These are phyloP conservation scores for Trichoderma virens DNA, from an alignment of 495 filamentous ascomycete genomes.

Conservation along the genomic window DNA sequence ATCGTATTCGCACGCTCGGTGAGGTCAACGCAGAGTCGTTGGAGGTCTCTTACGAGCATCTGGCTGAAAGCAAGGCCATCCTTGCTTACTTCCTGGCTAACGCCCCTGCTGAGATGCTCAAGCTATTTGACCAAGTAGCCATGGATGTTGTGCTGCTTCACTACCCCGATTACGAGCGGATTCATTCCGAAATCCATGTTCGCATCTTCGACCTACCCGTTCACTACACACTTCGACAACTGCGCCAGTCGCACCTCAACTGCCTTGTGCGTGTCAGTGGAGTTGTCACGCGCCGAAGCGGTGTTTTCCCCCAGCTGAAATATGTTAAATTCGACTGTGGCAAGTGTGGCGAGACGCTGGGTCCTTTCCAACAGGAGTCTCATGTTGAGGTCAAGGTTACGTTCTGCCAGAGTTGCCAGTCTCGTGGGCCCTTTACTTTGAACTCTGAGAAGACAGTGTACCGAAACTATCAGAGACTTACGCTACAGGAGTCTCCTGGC, in stretches of 20 bases:
- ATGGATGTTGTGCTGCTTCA: slow-evolving; percentile 92
- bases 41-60: slow-evolving; percentile 91
- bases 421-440: slow-evolving; percentile 87
- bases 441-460: slow-evolving; percentile 99
- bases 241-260: slow-evolving; percentile 95
- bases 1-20: slow-evolving; percentile 84
- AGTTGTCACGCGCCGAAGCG: slow-evolving; percentile 92
- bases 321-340: slow-evolving; percentile 95
- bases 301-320: slow-evolving; percentile 96
- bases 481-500: slow-evolving; percentile 93
- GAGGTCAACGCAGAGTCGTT: slow-evolving; percentile 94
- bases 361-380: slow-evolving; percentile 95
- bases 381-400: slow-evolving; percentile 92
- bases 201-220: slow-evolving; percentile 92
- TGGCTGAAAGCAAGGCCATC: slow-evolving; percentile 83
- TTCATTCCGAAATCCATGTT: slow-evolving; percentile 96
- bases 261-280: slow-evolving; percentile 91
- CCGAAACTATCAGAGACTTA: slow-evolving; percentile 97
- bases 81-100: slow-evolving; percentile 98
- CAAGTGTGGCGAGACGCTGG: slow-evolving; percentile 86
- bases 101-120: slow-evolving; percentile 84
- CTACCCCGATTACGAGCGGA: slow-evolving; percentile 95
- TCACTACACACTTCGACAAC: slow-evolving; percentile 91
- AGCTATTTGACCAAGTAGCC: slow-evolving; percentile 94
- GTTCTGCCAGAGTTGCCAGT: slow-evolving; percentile 97